These are phyloP conservation scores for Hondaea fermentalgiana DNA, from an alignment of 108 stramenopile species.

Conservation along the genomic window DNA sequence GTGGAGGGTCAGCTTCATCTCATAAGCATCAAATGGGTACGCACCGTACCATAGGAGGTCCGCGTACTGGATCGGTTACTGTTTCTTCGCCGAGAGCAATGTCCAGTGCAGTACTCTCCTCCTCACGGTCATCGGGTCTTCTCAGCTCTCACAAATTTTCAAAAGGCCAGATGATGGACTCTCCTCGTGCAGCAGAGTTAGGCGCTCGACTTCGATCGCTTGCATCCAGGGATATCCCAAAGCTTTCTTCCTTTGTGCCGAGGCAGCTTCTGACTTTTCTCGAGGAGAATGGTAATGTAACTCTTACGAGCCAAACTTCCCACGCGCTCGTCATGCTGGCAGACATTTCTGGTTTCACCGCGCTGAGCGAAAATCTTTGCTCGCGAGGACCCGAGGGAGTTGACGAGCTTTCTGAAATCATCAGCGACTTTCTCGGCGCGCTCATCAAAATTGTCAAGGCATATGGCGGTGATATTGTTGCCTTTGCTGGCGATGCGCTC, in stretches of 20 bases:
- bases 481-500: constrained; percentile 11
- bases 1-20: too few relatives aligned
- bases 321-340: constrained; percentile 4
- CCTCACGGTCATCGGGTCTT: too few relatives aligned
- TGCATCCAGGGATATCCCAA: neutral
- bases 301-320: neutral
- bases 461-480: neutral
- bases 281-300: neutral
- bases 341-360: neutral
- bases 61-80: too few relatives aligned
- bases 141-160: too few relatives aligned
- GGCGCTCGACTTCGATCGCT: neutral
- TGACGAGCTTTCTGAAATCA: neutral
- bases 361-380: neutral
- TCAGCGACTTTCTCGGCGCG: constrained; percentile 1
- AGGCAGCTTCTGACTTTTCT: neutral
- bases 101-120: too few relatives aligned
- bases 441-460: neutral
- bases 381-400: neutral
- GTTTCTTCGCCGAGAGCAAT: too few relatives aligned
- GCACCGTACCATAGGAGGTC: too few relatives aligned
- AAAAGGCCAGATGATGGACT: too few relatives aligned
- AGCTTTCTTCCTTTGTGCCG: neutral
- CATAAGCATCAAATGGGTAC: too few relatives aligned
- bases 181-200: too few relatives aligned